phyloP scores from a whole-genome alignment of 306 rosid genomes.

The Mimosa bimucronata region DNA sequence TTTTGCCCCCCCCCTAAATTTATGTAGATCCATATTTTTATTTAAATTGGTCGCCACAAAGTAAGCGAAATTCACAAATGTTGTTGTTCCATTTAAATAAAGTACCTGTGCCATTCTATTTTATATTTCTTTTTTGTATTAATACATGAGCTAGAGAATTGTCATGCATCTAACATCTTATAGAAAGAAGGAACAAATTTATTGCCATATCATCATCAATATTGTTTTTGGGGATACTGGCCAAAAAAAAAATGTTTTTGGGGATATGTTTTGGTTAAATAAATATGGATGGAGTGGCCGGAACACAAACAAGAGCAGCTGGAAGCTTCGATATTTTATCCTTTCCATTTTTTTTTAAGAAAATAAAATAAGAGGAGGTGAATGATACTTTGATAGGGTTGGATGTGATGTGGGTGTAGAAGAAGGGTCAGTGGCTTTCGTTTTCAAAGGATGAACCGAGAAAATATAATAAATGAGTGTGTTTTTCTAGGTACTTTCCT shows the following conservation, averaged over 20 bases:
- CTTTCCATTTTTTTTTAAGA: not conserved
- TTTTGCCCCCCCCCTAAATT: not conserved
- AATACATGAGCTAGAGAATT: no score
- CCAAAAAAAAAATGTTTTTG: no score
- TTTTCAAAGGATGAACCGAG: not conserved
- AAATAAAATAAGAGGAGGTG: not conserved
- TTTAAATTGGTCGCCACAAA: not conserved
- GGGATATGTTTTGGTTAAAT: no score
- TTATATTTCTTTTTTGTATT: no score
- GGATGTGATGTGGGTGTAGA: not conserved
- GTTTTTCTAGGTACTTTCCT: constrained; percentile 2
- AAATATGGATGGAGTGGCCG: not conserved
- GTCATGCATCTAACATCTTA: no score
- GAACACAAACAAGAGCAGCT: not conserved
- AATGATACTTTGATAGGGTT: not conserved
- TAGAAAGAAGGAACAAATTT: no score
- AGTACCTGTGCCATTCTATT: not conserved
- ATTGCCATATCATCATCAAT: no score
- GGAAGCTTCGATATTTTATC: not conserved
- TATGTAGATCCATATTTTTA: not conserved
- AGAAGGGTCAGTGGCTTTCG: not conserved
- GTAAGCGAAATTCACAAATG: not conserved
- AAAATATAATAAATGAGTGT: not conserved
- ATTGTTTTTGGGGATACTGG: no score
- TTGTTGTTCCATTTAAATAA: not conserved